Conservation (phyloP, 2,329 filamentous ascomycete species). For the Cladosporium cucumerinum region DNA sequence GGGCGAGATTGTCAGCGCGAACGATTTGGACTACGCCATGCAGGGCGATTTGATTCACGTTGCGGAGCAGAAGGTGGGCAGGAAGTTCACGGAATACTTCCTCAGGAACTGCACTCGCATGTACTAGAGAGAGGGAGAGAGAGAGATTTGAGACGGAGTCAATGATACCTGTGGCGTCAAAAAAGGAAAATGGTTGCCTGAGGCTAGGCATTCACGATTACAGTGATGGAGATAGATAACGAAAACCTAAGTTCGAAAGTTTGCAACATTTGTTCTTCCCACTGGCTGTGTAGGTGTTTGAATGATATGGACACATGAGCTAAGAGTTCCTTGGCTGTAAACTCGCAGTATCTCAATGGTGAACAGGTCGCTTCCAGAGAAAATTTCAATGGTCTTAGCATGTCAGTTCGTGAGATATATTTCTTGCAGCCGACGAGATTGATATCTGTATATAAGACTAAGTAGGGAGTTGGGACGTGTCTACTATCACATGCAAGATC, state of each 20-base stretch:
- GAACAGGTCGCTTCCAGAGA: not conserved
- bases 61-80: conserved; percentile 95
- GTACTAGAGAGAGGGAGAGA: conserved; percentile 59
- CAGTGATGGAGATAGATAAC: not conserved
- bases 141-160: not conserved
- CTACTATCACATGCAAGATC: not conserved
- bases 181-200: not conserved
- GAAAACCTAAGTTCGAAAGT: not conserved
- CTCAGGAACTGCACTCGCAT: conserved; percentile 92
- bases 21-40: conserved; percentile 95
- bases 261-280: not conserved
- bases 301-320: not conserved
- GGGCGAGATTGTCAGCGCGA: conserved; percentile 87
- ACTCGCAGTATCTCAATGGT: not conserved
- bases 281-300: not conserved
- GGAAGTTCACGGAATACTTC: conserved; percentile 98
- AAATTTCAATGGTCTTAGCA: not conserved
- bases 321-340: not conserved
- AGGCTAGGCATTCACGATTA: not conserved
- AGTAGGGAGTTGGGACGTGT: not conserved
- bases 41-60: conserved; percentile 98
- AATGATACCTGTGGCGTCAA: not conserved
- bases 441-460: not conserved
- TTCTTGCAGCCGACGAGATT: not conserved
- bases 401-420: not conserved